Evolutionary conservation across 139 green algal species (phyloP), one percentile per base, ranked within the genome.

Genomic region (Chlorella vulgaris): DNA sequence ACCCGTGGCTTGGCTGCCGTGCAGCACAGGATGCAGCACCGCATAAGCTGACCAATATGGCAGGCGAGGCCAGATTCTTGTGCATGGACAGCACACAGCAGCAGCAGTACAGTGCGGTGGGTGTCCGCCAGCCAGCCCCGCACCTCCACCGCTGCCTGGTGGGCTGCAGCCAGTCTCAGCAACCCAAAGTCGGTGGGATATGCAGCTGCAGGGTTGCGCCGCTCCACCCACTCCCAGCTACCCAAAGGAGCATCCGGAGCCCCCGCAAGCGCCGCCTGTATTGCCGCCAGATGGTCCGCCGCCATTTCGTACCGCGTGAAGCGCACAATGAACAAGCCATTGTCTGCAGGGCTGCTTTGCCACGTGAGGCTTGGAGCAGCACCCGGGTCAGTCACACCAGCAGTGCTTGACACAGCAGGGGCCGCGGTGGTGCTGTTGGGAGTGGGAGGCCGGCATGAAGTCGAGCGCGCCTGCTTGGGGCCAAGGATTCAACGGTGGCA

Each of bases 171-270:
- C 7, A 92, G 19, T 5, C 50, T 28, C 22, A 98, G 7, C 63
- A 98, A 68, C 0, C 80, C 93, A 88, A 98, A 98, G 76, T 98
- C 94, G 40, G 94, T 98, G 15, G 94, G 93, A 65, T 86, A 87
- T 24, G 36, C 22, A 0, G 73, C 55, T 6, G 92, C 94, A 31
- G 82, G 33, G 82, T 97, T 97, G 31, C 84, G 29, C 8, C 94
- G 85, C 1, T 82, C 69, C 22, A 96, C 36, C 91, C 92, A 97
- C 2, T 75, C 28, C 93, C 91, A 96, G 26, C 19, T 62, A 6
- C 36, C 21, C 22, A 42, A 33, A 2, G 68, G 35, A n/a, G n/a
- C 68, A 19, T 5, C 36, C 21, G 65, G 29, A 33, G 22, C 81
- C 19, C 29, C n/a, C 26, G 18, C 55, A 29, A 92, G 76, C 2